Conservation (phyloP, 108 stramenopile genomes). For the Skeletonema menzelii region DNA sequence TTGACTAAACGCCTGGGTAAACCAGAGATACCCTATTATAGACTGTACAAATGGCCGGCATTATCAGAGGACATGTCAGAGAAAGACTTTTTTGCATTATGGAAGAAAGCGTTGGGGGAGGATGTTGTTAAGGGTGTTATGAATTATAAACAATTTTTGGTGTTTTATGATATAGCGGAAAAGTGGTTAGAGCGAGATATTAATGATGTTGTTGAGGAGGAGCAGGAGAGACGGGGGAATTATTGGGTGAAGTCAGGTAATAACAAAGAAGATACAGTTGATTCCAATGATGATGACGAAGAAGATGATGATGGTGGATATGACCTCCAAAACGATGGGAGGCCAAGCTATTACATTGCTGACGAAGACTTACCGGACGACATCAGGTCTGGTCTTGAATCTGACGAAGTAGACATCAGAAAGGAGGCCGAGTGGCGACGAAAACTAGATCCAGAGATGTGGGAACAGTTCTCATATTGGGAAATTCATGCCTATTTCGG, state of each 20-base stretch:
- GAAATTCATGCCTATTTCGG: slow-evolving; percentile 38
- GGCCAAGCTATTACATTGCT: neutral
- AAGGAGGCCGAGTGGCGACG: neutral
- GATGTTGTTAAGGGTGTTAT: neutral
- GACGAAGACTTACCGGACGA: neutral
- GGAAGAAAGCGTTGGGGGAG: neutral
- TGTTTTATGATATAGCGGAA: neutral
- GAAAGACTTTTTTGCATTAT: neutral
- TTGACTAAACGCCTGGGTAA: neutral
- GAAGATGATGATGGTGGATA: slow-evolving; percentile 12
- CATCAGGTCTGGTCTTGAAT: neutral
- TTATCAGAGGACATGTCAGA: neutral
- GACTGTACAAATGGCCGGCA: neutral
- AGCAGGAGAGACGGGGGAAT: slow-evolving; percentile 1
- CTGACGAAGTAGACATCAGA: neutral
- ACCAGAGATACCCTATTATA: neutral
- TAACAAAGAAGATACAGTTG: neutral
- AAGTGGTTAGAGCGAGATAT: neutral
- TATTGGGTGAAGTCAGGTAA: neutral
- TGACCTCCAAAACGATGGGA: neutral
- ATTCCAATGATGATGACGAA: neutral
- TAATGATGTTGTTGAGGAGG: neutral
- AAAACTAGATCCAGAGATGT: slow-evolving; percentile 8
- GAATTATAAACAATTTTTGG: neutral
- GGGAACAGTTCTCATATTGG: slow-evolving; percentile 32